These are phyloP conservation scores for Pugionium dolabratum DNA, from an alignment of 345 rosid species.

Conservation along the genomic window DNA sequence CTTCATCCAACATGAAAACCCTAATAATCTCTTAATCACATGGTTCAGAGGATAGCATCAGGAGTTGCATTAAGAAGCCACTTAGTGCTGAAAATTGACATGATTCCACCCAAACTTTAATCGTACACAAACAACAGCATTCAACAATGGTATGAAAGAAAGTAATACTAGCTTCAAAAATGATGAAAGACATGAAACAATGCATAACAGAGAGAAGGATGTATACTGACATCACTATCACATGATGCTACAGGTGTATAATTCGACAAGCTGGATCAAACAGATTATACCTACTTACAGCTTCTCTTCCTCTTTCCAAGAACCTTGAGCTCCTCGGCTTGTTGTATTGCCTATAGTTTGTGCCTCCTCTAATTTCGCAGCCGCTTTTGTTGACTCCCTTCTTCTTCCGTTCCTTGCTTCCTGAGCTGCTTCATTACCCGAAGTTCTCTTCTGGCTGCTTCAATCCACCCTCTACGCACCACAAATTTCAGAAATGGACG, in stretches of 20 bases:
- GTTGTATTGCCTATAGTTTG: conserved; percentile 51
- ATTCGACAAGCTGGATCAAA: conserved; percentile 14
- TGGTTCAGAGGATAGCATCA: too few species aligned
- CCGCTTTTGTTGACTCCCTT: conserved; percentile 17
- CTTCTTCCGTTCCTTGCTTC: conserved; percentile 26
- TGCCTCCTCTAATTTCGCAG: conserved; percentile 55
- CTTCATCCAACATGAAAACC: too few species aligned
- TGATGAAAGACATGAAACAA: neutral
- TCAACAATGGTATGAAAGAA: too few species aligned
- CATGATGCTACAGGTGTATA: neutral
- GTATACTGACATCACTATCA: conserved; percentile 1
- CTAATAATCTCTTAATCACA: too few species aligned
- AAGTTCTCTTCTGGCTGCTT: conserved; percentile 48
- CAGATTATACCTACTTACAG: conserved; percentile 63
- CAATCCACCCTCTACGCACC: conserved; percentile 45
- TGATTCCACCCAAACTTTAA: too few species aligned
- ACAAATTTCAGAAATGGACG: conserved; percentile 13
- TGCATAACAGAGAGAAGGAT: neutral
- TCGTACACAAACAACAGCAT: too few species aligned
- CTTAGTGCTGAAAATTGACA: too few species aligned
- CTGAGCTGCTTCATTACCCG: conserved; percentile 31
- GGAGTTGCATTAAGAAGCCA: too few species aligned
- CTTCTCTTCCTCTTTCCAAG: conserved; percentile 89
- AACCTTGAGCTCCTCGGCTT: conserved; percentile 63
- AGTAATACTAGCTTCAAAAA: too few species aligned